Evolutionary conservation across 2,329 filamentous ascomycete species (phyloP), one percentile per base, ranked within the genome.

Genomic region (Aspergillus brasiliensis): DNA sequence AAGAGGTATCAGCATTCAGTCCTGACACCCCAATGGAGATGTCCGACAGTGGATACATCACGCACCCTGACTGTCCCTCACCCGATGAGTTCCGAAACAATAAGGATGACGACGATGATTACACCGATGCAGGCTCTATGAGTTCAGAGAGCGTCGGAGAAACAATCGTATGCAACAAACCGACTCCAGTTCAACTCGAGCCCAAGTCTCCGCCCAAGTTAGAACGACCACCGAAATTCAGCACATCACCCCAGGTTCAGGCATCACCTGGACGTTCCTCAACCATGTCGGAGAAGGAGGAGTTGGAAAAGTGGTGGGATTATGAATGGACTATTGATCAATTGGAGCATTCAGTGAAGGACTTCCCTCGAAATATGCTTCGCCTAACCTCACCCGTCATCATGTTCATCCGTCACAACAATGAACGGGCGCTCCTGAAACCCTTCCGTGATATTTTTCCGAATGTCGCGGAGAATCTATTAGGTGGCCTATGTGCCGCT

Each of bases 251-350:
- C 15, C 57, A 60, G 8, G 46, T 56, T 5, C 60, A 64, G 3
- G 51, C 62, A 8, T 67, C 69, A 13, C 61, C 67, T 5, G 58
- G 58, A 4, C 57, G 57, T 2, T 64, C 63, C 1, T 71, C 73
- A 2, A 65, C 62, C 10, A 65, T 60, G 3, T 69, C 67, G 2
- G 69, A 73, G 7, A 70, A 72, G 37, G 69, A 70, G 21, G 67
- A 69, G 28, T 40, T 71, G 11, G 68, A 70, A 37, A 75, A 72
- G 48, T 70, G 69, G 62, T 74, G 74, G 72, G 72, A 76, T 54
- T 72, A 76, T 49, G 75, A 77, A 58, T 78, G 75, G 75, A 73
- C 74, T 5, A 65, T 78, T 1, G 72, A 76, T 31, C 73, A 77
- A 62, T 67, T 78, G 23, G 75, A 77, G 11, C 67, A 73, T 25